Evolutionary conservation across 345 rosid genomes (phyloP).

Genomic region (Salix arbutifolia): DNA sequence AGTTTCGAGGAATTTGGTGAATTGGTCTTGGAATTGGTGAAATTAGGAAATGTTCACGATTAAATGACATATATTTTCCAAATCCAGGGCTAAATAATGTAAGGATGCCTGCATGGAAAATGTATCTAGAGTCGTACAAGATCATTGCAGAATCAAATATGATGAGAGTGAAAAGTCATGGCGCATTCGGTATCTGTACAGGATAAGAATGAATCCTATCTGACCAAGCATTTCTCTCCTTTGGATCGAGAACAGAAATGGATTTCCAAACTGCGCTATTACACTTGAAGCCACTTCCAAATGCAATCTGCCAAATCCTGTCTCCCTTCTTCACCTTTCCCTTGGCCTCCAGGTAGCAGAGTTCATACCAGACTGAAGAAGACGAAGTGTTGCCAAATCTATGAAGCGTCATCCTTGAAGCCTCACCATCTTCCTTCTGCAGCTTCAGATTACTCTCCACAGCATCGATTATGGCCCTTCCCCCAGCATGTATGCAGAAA

Average conservation of each 20-base stretch:
- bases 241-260: slow-evolving; percentile 35
- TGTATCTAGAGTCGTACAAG: background rate
- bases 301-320: slow-evolving; percentile 53
- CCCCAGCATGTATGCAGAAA: slow-evolving; percentile 65
- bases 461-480: slow-evolving; percentile 50
- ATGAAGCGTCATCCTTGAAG: slow-evolving; percentile 56
- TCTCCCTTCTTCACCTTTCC: slow-evolving; percentile 53
- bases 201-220: slow-evolving; percentile 51
- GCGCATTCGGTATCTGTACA: slow-evolving; percentile 16
- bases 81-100: too few species aligned
- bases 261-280: slow-evolving; percentile 66
- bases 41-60: too few species aligned
- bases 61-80: background rate
- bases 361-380: slow-evolving; percentile 70
- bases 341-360: slow-evolving; percentile 58
- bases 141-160: background rate
- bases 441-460: slow-evolving; percentile 54
- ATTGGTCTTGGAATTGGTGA: background rate
- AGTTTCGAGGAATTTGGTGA: background rate
- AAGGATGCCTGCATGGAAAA: background rate
- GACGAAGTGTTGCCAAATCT: slow-evolving; percentile 66
- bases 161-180: background rate
- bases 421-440: slow-evolving; percentile 52
- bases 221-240: slow-evolving; percentile 50
- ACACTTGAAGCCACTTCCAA: slow-evolving; percentile 67